Base-by-base conservation (phyloP, 306 rosid genomes). In the Cucurbita maxima region DNA sequence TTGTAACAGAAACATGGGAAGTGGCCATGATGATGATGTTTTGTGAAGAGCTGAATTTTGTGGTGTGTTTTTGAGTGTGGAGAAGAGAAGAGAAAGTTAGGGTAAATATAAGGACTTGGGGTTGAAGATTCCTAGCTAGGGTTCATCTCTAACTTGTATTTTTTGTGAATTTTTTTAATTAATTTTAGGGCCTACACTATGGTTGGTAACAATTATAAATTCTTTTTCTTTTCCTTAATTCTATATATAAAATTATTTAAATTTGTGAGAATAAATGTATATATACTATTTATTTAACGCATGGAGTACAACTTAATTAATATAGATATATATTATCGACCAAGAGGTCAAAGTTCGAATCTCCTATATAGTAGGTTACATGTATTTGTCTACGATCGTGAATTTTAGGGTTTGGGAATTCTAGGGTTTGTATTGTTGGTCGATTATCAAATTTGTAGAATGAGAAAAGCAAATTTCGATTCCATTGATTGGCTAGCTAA, bases 1-100 rank as follows among this genome's bases (percentile, higher is more conserved):
- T 84, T 73, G 81, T 82, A 43, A 82, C 53, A 4, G 86, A 82
- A 82, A 90, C 85, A 14, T 64, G 71, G 54, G 47, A 48, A 30
- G 77, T 60, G 56, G 81, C 81, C 92, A 88, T 88, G 25, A 22
- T 58, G 36, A 10, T 44, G 41, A 14, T 56, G 9, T 18, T 41
- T 10, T 5, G 10, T 8, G n/a, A 19, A 69, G 40, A 25, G 25
- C 25, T 25, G 25, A 25, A 25, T 25, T 25, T 25, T 25, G 25
- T 25, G 18, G 34, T 52, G 20, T 5, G n/a, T 18, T 30, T 30
- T 25, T 59, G 8, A 19, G 45, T 69, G 43, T 69, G 22, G 45
- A 50, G 58, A 48, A 48, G 43, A 69, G 45, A 68, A 47, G 74
- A 48, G 11, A 16, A 30, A 45, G 43, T 7, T 50, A 14, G 40